Evolutionary conservation across 2,329 filamentous ascomycete species (phyloP), one percentile per base, ranked within the genome.

Genomic region (Akanthomyces lecanii): DNA sequence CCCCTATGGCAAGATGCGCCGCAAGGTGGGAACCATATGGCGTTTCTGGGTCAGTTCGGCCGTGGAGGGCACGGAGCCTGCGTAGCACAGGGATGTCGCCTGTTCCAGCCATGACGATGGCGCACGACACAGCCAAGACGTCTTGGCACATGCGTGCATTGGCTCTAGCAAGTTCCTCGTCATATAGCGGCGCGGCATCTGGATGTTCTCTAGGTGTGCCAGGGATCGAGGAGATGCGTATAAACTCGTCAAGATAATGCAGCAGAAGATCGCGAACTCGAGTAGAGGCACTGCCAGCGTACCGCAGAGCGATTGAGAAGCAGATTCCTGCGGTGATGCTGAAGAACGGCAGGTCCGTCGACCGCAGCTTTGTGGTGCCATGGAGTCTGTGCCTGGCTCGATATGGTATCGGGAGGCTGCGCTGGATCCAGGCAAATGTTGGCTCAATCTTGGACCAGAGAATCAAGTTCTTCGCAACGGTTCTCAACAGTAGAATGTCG

Each of bases 1-100:
- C 84, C 5, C 95, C 95, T 53, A 98, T 89, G 0, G 95, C 94
- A 73, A 97, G 87, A 72, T 99, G 95, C 8, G 91, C 87, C 6
- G 95, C 95, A 68, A 99, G 85, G 72, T 99, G 94, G 61, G 92
- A 97, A 52, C 95, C 95, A 71, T 97, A 99, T 0, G 93, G 89
- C 0, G 89, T 94, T 44, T 95, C 91, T 1, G 84, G 79, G 63
- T 97, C 90, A 60, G 93, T 87, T 18, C 93, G 88, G 25, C 93
- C 94, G 73, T 99, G 96, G 45, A 99, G 84, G 18, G 90, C 87
- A 18, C 95, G 89, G 38, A 99, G 82, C 16, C 94, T 88, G 25
- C 95, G 88, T 69, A 98, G 89, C 1, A 97, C 88, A 2, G 85
- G 78, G 23, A 99, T 79, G 71, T 99, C 96, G 45, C 96, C 95